Percentiles rank a stretch among this genome's conserved stretches.
These are phyloP conservation scores for Tubosaeta sp. DNA, from an alignment of 768 basidiomycete genomes.

Conservation along the genomic window DNA sequence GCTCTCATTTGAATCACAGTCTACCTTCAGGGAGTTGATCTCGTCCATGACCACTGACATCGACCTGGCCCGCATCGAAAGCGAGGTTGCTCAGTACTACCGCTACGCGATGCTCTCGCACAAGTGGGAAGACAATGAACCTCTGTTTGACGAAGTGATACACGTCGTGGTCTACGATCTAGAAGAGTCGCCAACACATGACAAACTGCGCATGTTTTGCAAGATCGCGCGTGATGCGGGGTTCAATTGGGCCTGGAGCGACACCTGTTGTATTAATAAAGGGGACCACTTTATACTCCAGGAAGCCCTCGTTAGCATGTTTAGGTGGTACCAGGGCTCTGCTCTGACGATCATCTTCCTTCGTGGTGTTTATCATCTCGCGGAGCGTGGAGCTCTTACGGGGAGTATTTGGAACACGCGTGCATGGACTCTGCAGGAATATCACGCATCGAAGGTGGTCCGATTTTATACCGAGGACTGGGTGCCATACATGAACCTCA, in stretches of 20 bases:
- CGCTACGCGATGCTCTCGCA: constrained; percentile 6
- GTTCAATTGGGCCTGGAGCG: constrained; percentile 8
- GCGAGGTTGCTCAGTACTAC: background rate
- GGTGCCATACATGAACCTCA: background rate
- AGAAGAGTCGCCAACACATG: background rate
- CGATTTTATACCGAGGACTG: constrained; percentile 3
- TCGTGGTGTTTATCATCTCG: background rate
- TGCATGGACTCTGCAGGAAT: constrained; percentile 7
- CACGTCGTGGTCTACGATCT: constrained; percentile 1
- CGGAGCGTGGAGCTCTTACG: background rate
- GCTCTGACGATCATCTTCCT: constrained; percentile 2
- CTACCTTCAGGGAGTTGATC: background rate
- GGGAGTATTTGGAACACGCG: constrained; percentile 5
- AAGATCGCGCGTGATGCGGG: constrained; percentile 1
- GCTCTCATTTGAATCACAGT: background rate
- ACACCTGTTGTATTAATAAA: constrained; percentile 9
- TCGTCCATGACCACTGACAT: background rate
- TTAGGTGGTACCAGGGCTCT: constrained; percentile 7
- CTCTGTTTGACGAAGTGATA: background rate
- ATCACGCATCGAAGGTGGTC: constrained; percentile 4
- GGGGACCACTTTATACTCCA: background rate
- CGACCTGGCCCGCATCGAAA: background rate
- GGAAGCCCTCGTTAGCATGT: constrained; percentile 5
- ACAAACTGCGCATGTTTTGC: constrained; percentile 6
- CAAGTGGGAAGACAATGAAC: constrained; percentile 5